Evolutionary conservation across 1,284 basidiomycete genomes (phyloP).

Genomic region (Rhizoctonia solani): DNA sequence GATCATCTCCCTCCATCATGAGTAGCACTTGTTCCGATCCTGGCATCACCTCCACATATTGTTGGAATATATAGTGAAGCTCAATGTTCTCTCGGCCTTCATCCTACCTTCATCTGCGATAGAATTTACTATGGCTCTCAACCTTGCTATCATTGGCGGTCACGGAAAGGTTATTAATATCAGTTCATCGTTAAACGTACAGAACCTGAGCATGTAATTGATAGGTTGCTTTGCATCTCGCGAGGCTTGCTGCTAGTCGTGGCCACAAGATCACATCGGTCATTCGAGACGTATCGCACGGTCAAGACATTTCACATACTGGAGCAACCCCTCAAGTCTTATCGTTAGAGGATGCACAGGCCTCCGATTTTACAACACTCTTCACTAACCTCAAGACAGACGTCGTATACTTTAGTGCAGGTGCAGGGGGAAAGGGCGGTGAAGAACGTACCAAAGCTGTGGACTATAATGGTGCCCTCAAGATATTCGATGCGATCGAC

Average conservation of each 20-base stretch:
- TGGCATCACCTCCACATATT: too few species aligned
- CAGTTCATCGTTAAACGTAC: constrained; percentile 29
- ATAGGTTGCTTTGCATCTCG: constrained; percentile 61
- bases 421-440: constrained; percentile 67
- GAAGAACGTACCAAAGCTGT: constrained; percentile 60
- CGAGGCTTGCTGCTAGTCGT: constrained; percentile 47
- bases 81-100: too few species aligned
- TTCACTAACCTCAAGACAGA: constrained; percentile 55
- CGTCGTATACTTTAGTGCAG: constrained; percentile 68
- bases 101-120: too few species aligned
- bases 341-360: constrained; percentile 61
- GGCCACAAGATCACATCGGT: constrained; percentile 59
- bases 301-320: constrained; percentile 52
- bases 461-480: constrained; percentile 72
- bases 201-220: background rate
- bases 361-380: constrained; percentile 54
- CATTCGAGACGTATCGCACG: constrained; percentile 57
- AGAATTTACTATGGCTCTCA: too few species aligned
- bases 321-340: constrained; percentile 60
- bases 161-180: constrained; percentile 61
- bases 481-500: constrained; percentile 76
- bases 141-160: too few species aligned
- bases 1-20: too few species aligned
- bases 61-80: too few species aligned
- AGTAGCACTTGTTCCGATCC: too few species aligned